Evolutionary conservation across 2,329 filamentous ascomycete species (phyloP).

Genomic region (Scleromitrula shiraiana): DNA sequence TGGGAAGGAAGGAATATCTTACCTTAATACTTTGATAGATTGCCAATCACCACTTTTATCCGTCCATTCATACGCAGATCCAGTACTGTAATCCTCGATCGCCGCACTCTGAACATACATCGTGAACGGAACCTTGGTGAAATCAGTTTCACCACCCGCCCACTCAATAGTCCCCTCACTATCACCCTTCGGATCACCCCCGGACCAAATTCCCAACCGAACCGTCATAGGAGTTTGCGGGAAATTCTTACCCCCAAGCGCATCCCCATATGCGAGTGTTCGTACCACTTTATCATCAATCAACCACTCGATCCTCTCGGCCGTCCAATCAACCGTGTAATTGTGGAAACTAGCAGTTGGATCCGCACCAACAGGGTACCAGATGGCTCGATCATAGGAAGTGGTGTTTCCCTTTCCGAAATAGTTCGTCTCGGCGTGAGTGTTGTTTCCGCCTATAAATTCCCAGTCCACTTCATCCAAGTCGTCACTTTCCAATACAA

Average conservation of each 20-base stretch:
- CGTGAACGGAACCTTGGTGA: slow-evolving; percentile 55
- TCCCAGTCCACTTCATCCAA: slow-evolving; percentile 88
- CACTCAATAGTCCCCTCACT: slow-evolving; percentile 53
- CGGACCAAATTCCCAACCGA: slow-evolving; percentile 59
- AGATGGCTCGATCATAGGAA: slow-evolving; percentile 62
- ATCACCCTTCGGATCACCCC: slow-evolving; percentile 45
- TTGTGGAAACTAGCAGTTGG: slow-evolving; percentile 56
- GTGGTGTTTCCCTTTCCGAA: slow-evolving; percentile 67
- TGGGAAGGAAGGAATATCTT: slow-evolving; percentile 30
- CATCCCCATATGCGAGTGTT: slow-evolving; percentile 52
- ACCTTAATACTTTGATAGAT: slow-evolving; percentile 53
- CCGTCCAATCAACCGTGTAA: slow-evolving; percentile 67
- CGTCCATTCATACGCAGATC: slow-evolving; percentile 55
- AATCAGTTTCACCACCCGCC: slow-evolving; percentile 65
- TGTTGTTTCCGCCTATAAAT: slow-evolving; percentile 61
- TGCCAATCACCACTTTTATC: slow-evolving; percentile 54
- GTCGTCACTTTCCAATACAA: slow-evolving; percentile 77
- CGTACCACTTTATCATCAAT: slow-evolving; percentile 62
- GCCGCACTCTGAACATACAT: slow-evolving; percentile 63
- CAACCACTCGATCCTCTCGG: slow-evolving; percentile 56
- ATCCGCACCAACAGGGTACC: slow-evolving; percentile 45
- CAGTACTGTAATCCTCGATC: slow-evolving; percentile 50
- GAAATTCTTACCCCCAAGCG: slow-evolving; percentile 54
- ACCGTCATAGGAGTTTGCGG: slow-evolving; percentile 72
- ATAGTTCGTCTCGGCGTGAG: slow-evolving; percentile 63